phyloP scores from a whole-genome alignment of 192 early-diverging fungal species.

The Borealophlyctis nickersoniae region DNA sequence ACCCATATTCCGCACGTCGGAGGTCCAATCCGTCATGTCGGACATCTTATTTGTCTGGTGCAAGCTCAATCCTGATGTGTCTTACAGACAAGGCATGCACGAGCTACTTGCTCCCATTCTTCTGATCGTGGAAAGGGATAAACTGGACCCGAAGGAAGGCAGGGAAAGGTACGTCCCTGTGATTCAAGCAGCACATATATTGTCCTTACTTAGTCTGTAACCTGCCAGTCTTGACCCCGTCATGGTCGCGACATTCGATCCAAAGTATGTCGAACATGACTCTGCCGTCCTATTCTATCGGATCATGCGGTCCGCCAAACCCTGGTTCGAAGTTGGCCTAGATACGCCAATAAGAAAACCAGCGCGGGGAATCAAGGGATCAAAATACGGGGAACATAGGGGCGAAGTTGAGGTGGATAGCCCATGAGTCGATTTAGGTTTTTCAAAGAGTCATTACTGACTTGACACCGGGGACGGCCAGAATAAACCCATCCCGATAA shows the following conservation, averaged over 20 bases:
- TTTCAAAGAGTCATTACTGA: too few species aligned
- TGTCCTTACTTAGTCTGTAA: neutral
- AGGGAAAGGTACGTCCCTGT: neutral
- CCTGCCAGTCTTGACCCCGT: constrained; percentile 16
- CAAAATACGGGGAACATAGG: constrained; percentile 12
- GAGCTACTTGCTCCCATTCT: constrained; percentile 86
- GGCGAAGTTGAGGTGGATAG: neutral
- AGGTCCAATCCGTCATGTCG: constrained; percentile 65
- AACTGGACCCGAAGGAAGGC: constrained; percentile 31
- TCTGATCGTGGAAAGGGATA: constrained; percentile 72
- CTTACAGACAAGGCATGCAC: constrained; percentile 98
- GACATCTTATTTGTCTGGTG: constrained; percentile 90
- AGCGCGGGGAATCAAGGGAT: neutral
- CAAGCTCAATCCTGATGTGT: constrained; percentile 81
- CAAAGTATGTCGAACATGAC: constrained; percentile 83
- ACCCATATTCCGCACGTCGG: constrained; percentile 65
- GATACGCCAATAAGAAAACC: constrained; percentile 9
- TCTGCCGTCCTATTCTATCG: constrained; percentile 75
- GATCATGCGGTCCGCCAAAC: constrained; percentile 74
- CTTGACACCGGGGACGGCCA: too few species aligned
- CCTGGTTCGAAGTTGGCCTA: constrained; percentile 80
- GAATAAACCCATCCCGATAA: constrained; percentile 53
- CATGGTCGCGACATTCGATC: constrained; percentile 55
- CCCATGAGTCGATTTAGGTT: neutral
- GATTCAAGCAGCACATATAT: neutral